Evolutionary conservation across 306 rosid species (phyloP).

Genomic region (Vigna reflexopilosa): DNA sequence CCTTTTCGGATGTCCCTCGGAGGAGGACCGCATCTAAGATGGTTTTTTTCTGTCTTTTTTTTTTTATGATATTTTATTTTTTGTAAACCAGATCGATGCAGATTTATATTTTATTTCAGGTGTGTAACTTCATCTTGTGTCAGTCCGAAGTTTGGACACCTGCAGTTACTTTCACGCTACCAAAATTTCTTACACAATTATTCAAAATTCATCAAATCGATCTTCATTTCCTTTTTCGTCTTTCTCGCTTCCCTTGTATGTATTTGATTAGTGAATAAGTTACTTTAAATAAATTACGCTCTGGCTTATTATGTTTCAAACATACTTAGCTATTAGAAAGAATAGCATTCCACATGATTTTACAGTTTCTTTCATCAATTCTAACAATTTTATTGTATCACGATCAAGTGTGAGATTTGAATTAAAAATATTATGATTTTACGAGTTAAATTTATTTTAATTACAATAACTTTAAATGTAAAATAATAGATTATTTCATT

Average conservation of each 20-base stretch:
- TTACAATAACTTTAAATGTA: too few relatives aligned
- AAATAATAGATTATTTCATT: too few relatives aligned
- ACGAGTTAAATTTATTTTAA: too few relatives aligned
- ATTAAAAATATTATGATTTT: too few relatives aligned
- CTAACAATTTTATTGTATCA: too few relatives aligned
- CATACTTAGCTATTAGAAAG: background rate
- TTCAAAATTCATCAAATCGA: background rate
- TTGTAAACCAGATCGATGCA: background rate
- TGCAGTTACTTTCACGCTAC: background rate
- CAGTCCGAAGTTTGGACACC: background rate
- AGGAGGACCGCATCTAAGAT: background rate
- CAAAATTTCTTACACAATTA: background rate
- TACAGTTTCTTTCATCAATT: too few relatives aligned
- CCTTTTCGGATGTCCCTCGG: background rate
- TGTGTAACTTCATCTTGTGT: background rate
- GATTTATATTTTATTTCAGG: background rate
- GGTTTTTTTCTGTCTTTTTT: background rate
- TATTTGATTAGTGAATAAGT: background rate
- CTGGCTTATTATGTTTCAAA: background rate
- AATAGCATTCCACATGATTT: too few relatives aligned
- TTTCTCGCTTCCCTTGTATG: too few relatives aligned
- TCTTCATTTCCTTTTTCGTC: background rate
- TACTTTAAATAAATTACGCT: background rate
- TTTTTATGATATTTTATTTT: background rate
- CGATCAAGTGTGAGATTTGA: too few relatives aligned